A percentile compares a stretch with the other conserved stretches of the same genome.
These are phyloP conservation scores for Cucurbita ficifolia DNA, from an alignment of 306 rosid species.

Conservation along the genomic window DNA sequence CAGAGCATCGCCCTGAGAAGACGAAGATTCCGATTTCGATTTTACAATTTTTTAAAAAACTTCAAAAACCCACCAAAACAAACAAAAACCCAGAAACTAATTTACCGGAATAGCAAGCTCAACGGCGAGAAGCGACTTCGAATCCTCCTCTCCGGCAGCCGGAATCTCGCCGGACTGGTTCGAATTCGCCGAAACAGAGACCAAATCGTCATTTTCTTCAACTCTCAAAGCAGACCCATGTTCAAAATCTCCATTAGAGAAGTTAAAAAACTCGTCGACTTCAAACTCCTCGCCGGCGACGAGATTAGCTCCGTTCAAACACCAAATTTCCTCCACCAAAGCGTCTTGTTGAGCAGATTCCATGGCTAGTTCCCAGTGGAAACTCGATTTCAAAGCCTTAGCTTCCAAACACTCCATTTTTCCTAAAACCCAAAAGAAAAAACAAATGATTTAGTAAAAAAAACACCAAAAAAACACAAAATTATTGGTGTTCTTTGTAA, in stretches of 20 bases:
- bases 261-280: slow-evolving; percentile 65
- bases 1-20: slow-evolving; percentile 53
- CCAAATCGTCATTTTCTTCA: slow-evolving; percentile 18
- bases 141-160: slow-evolving; percentile 18
- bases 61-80: neutral
- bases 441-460: neutral
- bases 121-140: slow-evolving; percentile 32
- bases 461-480: neutral
- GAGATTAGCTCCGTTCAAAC: slow-evolving; percentile 19
- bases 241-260: slow-evolving; percentile 44
- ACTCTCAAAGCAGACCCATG: slow-evolving; percentile 16
- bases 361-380: slow-evolving; percentile 32
- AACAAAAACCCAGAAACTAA: neutral
- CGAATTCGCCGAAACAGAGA: slow-evolving; percentile 36
- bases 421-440: slow-evolving; percentile 8
- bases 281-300: slow-evolving; percentile 56
- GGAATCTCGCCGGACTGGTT: slow-evolving; percentile 8
- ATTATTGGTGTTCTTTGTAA: neutral
- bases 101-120: slow-evolving; percentile 68
- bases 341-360: slow-evolving; percentile 23
- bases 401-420: slow-evolving; percentile 53
- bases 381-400: slow-evolving; percentile 65
- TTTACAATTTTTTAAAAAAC: neutral
- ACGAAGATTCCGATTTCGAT: neutral
- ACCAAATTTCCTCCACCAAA: slow-evolving; percentile 25